These are phyloP conservation scores for Alloteropsis angusta DNA, from an alignment of 202 grass and related monocot species.

Conservation along the genomic window DNA sequence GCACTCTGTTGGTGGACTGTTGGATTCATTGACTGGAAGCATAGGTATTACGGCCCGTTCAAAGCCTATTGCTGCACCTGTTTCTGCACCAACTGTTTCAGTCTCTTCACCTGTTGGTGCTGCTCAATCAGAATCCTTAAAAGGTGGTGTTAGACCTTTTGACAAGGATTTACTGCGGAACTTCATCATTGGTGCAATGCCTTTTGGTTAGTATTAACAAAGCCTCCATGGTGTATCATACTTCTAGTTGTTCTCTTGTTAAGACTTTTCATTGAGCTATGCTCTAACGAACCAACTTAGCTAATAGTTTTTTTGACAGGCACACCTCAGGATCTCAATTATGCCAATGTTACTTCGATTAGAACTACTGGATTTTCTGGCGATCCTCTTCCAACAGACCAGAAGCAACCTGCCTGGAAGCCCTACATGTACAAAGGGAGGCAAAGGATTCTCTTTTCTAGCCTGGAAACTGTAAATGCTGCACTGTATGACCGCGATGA, in stretches of 20 bases:
- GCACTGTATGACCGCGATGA: conserved; percentile 96
- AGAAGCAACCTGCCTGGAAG: conserved; percentile 94
- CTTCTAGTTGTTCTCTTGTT: conserved; percentile 4
- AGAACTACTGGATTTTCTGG: conserved; percentile 64
- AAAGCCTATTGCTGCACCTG: conserved; percentile 59
- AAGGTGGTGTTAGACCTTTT: conserved; percentile 58
- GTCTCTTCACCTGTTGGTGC: conserved; percentile 47
- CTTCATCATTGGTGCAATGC: conserved; percentile 85
- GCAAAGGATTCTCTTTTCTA: conserved; percentile 68
- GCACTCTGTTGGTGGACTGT: conserved; percentile 71
- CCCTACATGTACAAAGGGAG: conserved; percentile 86
- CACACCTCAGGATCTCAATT: conserved; percentile 88
- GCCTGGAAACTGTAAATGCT: conserved; percentile 64
- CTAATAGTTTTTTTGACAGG: conserved; percentile 35
- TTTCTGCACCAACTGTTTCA: conserved; percentile 49
- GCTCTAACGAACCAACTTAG: conserved; percentile 18
- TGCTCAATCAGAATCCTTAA: conserved; percentile 50
- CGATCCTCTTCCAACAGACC: conserved; percentile 58
- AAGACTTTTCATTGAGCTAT: conserved; percentile 6
- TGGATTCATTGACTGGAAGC: conserved; percentile 92
- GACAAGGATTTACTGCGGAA: conserved; percentile 71
- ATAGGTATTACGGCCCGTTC: conserved; percentile 77
- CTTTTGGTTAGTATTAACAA: conserved; percentile 70
- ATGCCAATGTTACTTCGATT: conserved; percentile 61
- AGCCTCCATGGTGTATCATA: conserved; percentile 6